Evolutionary conservation across 176 grass and related monocot genomes (phyloP).

Genomic region (Raddia distichophylla): DNA sequence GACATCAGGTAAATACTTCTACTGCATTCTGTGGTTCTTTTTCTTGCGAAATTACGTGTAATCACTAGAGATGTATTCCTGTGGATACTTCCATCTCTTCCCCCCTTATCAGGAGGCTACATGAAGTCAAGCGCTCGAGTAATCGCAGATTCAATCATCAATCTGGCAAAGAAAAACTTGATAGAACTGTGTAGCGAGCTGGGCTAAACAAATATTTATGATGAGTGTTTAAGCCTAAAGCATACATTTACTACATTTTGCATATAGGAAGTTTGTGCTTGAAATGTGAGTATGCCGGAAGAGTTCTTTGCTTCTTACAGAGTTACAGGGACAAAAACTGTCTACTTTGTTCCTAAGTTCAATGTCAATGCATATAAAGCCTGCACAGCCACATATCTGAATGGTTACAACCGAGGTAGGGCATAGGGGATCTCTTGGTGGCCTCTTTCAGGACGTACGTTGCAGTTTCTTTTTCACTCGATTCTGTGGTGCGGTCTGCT

Average conservation of each 20-base stretch:
- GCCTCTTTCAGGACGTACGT: too few species aligned
- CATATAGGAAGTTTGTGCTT: neutral
- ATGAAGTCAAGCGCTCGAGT: conserved; percentile 94
- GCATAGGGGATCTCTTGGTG: neutral
- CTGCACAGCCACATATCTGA: neutral
- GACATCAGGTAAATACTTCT: conserved; percentile 72
- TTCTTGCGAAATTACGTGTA: neutral
- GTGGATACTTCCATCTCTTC: neutral
- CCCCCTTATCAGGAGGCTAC: conserved; percentile 68
- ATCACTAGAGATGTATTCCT: neutral
- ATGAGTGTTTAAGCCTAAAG: neutral
- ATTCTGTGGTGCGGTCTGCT: neutral
- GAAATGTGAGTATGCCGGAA: neutral
- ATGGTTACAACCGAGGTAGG: neutral
- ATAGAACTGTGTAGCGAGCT: conserved; percentile 49
- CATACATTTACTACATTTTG: conserved; percentile 15
- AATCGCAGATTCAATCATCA: conserved; percentile 81
- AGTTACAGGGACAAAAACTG: too few species aligned
- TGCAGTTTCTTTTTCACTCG: too few species aligned
- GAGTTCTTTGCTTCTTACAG: neutral
- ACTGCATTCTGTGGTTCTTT: neutral
- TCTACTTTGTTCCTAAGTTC: neutral
- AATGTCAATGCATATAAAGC: neutral
- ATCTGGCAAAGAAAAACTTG: conserved; percentile 81
- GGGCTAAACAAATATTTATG: conserved; percentile 24